Evolutionary conservation across 257 asterid species (phyloP).

Genomic region (Forsythia viridissima): DNA sequence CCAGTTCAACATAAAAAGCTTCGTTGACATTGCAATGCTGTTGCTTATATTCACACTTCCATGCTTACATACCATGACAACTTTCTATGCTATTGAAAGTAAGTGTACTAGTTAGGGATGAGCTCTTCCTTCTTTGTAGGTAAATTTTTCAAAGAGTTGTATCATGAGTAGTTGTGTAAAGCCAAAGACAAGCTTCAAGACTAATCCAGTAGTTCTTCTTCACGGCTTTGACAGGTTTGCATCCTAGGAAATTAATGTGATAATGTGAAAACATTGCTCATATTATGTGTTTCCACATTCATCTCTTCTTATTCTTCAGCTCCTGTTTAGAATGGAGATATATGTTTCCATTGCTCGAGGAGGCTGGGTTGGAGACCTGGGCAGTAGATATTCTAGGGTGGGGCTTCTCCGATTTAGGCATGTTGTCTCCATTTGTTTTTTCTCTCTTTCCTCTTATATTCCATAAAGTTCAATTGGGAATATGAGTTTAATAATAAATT

Average conservation of each 20-base stretch:
- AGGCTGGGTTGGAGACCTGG: slow-evolving; percentile 81
- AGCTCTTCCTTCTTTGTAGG: slow-evolving; percentile 39
- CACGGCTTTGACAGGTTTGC: slow-evolving; percentile 94
- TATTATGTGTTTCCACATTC: slow-evolving; percentile 32
- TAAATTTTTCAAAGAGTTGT: slow-evolving; percentile 44
- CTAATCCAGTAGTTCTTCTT: slow-evolving; percentile 78
- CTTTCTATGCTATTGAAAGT: not conserved
- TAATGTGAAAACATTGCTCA: slow-evolving; percentile 20
- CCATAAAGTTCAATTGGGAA: not conserved
- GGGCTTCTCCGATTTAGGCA: slow-evolving; percentile 94
- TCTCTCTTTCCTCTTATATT: slow-evolving; percentile 3
- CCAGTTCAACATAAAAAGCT: not conserved
- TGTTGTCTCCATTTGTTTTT: slow-evolving; percentile 19
- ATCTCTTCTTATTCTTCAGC: slow-evolving; percentile 67
- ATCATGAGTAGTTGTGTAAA: slow-evolving; percentile 87
- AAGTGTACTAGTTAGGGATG: not conserved
- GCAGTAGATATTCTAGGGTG: slow-evolving; percentile 91
- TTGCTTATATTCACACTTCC: not conserved
- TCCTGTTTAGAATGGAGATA: slow-evolving; percentile 96
- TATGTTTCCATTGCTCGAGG: slow-evolving; percentile 85
- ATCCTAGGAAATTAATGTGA: slow-evolving; percentile 19
- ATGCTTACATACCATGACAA: not conserved
- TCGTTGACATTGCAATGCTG: not conserved
- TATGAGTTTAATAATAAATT: not conserved
- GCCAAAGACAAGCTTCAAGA: slow-evolving; percentile 44